Percentiles rank a stretch among this genome's conserved stretches.
Conservation (phyloP, 371 early-diverging fungal species). For the Chytridiales sp. region DNA sequence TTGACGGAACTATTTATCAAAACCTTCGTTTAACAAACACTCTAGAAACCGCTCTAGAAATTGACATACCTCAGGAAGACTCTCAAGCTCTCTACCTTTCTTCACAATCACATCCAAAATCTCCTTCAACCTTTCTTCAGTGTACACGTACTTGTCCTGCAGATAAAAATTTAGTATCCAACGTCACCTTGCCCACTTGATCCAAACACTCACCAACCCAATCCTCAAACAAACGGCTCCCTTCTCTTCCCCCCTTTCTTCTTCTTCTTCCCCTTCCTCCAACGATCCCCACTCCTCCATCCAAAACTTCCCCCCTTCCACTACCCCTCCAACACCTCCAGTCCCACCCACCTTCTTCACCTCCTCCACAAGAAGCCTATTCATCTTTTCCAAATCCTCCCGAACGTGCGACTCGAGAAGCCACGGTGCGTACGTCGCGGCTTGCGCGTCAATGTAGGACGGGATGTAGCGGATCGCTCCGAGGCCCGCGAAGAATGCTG, state of each 20-base stretch:
- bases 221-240: constrained; percentile 1
- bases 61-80: constrained; percentile 6
- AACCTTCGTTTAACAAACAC: neutral
- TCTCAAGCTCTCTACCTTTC: constrained; percentile 16
- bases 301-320: neutral
- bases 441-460: neutral
- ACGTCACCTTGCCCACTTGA: neutral
- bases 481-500: constrained; percentile 4
- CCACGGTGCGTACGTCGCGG: too few relatives aligned
- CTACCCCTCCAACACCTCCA: neutral
- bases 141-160: neutral
- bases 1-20: constrained; percentile 5
- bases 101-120: constrained; percentile 1
- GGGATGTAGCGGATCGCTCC: constrained; percentile 14
- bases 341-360: neutral
- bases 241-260: neutral
- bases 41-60: neutral
- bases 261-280: neutral
- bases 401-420: constrained; percentile 2
- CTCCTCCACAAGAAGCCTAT: constrained; percentile 1
- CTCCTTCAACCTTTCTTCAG: neutral
- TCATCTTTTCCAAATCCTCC: constrained; percentile 10
- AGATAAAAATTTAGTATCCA: too few relatives aligned
- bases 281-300: neutral
- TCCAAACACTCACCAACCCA: constrained; percentile 1